A percentile compares a stretch with the other conserved stretches of the same genome.
These are phyloP conservation scores for Ophiorrhiza pumila DNA, from an alignment of 257 asterid genomes.

Conservation along the genomic window DNA sequence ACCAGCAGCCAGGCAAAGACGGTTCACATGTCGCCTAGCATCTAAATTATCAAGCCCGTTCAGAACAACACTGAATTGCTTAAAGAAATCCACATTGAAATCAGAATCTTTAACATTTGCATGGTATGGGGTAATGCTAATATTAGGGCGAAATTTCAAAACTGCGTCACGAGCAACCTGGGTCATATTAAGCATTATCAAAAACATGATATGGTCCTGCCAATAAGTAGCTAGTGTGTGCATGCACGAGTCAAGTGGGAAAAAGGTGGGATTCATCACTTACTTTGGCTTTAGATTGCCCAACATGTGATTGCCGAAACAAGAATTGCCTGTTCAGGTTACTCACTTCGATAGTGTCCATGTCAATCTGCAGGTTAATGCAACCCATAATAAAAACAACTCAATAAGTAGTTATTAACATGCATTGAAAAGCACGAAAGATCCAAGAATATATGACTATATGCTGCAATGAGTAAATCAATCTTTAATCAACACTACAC, in stretches of 20 bases:
- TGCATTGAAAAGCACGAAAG: neutral
- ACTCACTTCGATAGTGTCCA: constrained; percentile 99
- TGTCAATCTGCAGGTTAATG: constrained; percentile 71
- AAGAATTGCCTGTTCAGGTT: constrained; percentile 94
- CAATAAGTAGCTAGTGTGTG: constrained; percentile 3
- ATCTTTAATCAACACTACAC: neutral
- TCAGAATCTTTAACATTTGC: constrained; percentile 86
- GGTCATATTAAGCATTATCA: constrained; percentile 24
- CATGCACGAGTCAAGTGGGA: neutral
- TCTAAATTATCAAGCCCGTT: constrained; percentile 98
- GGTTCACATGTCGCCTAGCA: constrained; percentile 98
- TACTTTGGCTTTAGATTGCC: constrained; percentile 95
- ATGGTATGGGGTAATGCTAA: constrained; percentile 86
- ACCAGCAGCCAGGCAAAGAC: constrained; percentile 94
- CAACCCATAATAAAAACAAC: constrained; percentile 18
- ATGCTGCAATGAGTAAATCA: neutral
- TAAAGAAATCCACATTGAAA: constrained; percentile 90
- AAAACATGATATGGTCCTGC: neutral
- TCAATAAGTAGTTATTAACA: neutral
- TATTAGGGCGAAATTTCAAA: constrained; percentile 80
- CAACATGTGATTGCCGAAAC: constrained; percentile 94
- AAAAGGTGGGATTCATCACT: constrained; percentile 23
- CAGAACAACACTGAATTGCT: constrained; percentile 80
- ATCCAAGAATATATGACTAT: neutral
- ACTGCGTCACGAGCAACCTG: constrained; percentile 99